Evolutionary conservation across 2,329 filamentous ascomycete species (phyloP), one percentile per base, ranked within the genome.

Genomic region (Colletotrichum plurivorum): DNA sequence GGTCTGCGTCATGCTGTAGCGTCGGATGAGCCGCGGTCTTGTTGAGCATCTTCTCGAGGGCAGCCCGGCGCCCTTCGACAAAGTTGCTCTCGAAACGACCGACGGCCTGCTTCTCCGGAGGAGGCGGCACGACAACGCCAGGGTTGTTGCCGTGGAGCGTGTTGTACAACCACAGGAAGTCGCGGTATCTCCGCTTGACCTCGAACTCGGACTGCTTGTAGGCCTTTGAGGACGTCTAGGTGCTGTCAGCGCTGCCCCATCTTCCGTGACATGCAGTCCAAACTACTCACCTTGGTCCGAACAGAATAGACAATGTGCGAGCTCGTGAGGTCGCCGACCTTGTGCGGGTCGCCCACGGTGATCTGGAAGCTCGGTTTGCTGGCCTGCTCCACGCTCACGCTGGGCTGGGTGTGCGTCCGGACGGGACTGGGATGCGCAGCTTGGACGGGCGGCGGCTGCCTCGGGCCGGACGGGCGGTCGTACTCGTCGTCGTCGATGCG

Each of bases 291-390:
- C 90, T 93, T 96, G 67, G 96, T 99, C 76, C 93, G 89, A 72
- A 99, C 96, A 75, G 94, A 94, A 82, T 99, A 99, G 55, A 98
- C 96, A 72, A 97, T 99, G 80, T 99, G 96, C 72, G 95, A 97
- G 80, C 93, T 97, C 9, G 96, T 98, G 79, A 98, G 82, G 81
- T 98, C 96, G 69, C 96, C 96, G 73, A 99, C 95, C 84, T 98
- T 99, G 82, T 98, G 95, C 63, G 96, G 96, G 82, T 99, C 96
- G 67, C 96, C 96, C 22, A 99, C 96, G 3, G 88, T 90, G 75
- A 99, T 98, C 57, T 93, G 85, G 81, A 98, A 99, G 49, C 85
- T 92, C 5, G 96, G 96, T 81, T 97, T 97, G 36, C 95, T 92
- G 54, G 96, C 96, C 83, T 97, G 93, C 81, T 98, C 95, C 64